phyloP scores from a whole-genome alignment of 2,329 filamentous ascomycete genomes.

The Blumeria hordei region DNA sequence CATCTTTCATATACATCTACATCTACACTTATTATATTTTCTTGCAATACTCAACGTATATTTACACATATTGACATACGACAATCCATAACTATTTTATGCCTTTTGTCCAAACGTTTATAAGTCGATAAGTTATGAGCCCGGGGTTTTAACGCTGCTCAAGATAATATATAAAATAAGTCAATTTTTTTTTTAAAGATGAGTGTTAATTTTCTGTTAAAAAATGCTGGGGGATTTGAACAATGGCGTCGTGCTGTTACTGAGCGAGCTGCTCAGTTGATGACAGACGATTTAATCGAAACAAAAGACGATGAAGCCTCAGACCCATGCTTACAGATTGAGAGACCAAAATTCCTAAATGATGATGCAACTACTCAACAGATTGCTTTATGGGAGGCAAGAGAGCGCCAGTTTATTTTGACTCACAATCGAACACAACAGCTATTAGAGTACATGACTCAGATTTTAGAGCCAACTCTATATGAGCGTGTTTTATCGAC shows the following conservation, averaged over 20 bases:
- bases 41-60: too few species aligned
- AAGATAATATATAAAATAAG: too few species aligned
- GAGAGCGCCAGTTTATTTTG: neutral
- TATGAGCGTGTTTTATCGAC: neutral
- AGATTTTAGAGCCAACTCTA: neutral
- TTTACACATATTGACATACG: too few species aligned
- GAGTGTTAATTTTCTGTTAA: neutral
- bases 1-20: too few species aligned
- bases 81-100: too few species aligned
- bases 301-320: neutral
- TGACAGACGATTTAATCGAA: neutral
- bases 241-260: neutral
- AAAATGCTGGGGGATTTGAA: neutral
- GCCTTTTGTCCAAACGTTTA: too few species aligned
- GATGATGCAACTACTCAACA: neutral
- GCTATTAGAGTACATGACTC: neutral
- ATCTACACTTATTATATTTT: too few species aligned
- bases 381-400: neutral
- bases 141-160: too few species aligned
- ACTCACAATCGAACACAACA: neutral
- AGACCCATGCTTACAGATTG: neutral
- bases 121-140: too few species aligned
- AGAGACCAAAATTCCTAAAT: neutral
- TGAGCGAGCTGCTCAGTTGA: neutral
- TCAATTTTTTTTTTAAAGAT: neutral